A percentile compares a stretch with the other conserved stretches of the same genome.
phyloP scores from a whole-genome alignment of 2,329 filamentous ascomycete species.

The Stemphylium lycopersici region DNA sequence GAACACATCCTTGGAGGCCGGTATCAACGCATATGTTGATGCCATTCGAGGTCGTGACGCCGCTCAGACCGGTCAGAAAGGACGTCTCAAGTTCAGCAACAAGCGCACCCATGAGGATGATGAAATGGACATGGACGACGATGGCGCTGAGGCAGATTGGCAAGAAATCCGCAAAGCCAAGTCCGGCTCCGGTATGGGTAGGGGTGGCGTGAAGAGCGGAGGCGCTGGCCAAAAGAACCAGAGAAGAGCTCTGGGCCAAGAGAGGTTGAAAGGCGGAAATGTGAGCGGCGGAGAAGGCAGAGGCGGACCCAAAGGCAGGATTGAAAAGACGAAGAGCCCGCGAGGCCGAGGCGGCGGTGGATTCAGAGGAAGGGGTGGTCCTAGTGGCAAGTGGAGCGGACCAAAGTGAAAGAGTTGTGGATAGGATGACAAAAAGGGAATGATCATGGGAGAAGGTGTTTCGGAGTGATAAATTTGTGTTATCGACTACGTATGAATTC shows the following conservation, averaged over 20 bases:
- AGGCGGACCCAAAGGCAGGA: constrained; percentile 23
- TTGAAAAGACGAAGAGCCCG: constrained; percentile 13
- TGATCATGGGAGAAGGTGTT: neutral
- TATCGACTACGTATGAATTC: neutral
- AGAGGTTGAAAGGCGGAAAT: constrained; percentile 42
- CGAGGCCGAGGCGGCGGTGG: constrained; percentile 19
- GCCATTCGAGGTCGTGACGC: constrained; percentile 66
- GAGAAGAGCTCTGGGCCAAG: constrained; percentile 46
- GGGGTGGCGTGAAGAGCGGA: constrained; percentile 30
- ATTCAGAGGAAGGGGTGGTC: constrained; percentile 10
- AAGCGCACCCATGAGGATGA: constrained; percentile 52
- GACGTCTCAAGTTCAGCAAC: constrained; percentile 66
- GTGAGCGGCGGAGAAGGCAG: constrained; percentile 22
- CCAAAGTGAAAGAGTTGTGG: constrained; percentile 6
- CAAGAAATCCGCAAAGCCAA: constrained; percentile 47
- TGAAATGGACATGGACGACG: constrained; percentile 56
- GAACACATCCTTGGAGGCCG: constrained; percentile 54
- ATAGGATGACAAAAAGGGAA: constrained; percentile 5
- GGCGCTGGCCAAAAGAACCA: constrained; percentile 29
- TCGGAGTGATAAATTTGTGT: neutral
- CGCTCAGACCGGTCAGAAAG: constrained; percentile 63
- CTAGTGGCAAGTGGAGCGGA: constrained; percentile 14
- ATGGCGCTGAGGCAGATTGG: constrained; percentile 43
- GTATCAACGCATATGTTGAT: constrained; percentile 66
- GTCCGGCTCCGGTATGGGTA: constrained; percentile 38